A percentile compares a stretch with the other conserved stretches of the same genome.
Evolutionary conservation across 805 yeast genomes (phyloP).

Genomic region (Lachancea dasiensis): DNA sequence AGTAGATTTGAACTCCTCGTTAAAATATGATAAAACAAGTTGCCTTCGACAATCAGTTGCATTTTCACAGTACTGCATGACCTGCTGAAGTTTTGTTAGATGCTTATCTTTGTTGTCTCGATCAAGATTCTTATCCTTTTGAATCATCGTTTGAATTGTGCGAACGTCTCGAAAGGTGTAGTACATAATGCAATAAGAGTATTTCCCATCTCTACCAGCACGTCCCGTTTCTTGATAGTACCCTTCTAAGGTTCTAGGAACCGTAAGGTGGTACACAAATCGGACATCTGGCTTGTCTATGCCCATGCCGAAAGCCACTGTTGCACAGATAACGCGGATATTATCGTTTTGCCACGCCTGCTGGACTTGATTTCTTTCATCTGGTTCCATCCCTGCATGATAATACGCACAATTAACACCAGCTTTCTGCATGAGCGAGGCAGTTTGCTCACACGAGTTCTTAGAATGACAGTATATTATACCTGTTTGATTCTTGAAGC

Average conservation of each 20-base stretch:
- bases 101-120: slow-evolving; percentile 67
- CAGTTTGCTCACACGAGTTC: slow-evolving; percentile 77
- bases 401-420: slow-evolving; percentile 73
- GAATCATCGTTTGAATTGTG: slow-evolving; percentile 67
- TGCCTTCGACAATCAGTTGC: slow-evolving; percentile 82
- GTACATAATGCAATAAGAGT: slow-evolving; percentile 76
- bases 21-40: slow-evolving; percentile 85
- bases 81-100: slow-evolving; percentile 68
- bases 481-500: slow-evolving; percentile 61
- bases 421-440: slow-evolving; percentile 47
- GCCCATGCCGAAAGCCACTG: slow-evolving; percentile 99
- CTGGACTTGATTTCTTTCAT: slow-evolving; percentile 69
- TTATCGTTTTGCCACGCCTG: slow-evolving; percentile 70
- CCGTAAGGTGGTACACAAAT: slow-evolving; percentile 78
- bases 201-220: slow-evolving; percentile 93
- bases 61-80: slow-evolving; percentile 88
- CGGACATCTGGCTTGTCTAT: slow-evolving; percentile 95
- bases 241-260: slow-evolving; percentile 90
- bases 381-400: slow-evolving; percentile 92
- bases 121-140: slow-evolving; percentile 64
- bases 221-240: slow-evolving; percentile 98
- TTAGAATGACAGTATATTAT: slow-evolving; percentile 92
- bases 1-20: slow-evolving; percentile 66
- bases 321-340: slow-evolving; percentile 84
- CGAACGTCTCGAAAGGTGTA: slow-evolving; percentile 78